phyloP scores from a whole-genome alignment of 78 protist genomes.

The Dictyostelium capitatum region DNA sequence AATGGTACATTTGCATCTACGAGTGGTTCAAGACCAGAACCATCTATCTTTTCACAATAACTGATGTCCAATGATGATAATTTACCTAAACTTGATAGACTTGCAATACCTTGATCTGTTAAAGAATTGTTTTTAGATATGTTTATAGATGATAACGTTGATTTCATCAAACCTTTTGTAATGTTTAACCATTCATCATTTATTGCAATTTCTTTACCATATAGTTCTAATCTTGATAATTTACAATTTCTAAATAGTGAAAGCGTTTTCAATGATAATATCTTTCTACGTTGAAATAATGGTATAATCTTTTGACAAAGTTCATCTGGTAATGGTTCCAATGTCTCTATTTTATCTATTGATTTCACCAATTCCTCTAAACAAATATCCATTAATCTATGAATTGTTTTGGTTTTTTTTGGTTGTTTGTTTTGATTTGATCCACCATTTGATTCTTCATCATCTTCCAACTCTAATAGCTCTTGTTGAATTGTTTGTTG shows the following conservation, averaged over 20 bases:
- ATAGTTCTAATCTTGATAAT: conserved; percentile 36
- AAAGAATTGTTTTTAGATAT: conserved; percentile 18
- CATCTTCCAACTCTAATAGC: background rate
- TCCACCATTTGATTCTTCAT: background rate
- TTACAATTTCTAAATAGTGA: conserved; percentile 48
- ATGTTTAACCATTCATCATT: conserved; percentile 65
- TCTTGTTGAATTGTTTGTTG: conserved; percentile 31
- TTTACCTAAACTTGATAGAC: background rate
- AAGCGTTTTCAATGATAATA: conserved; percentile 23
- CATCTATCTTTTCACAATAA: conserved; percentile 27
- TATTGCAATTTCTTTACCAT: conserved; percentile 35
- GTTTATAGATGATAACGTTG: conserved; percentile 19
- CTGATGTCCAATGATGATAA: conserved; percentile 36
- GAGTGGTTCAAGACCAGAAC: conserved; percentile 17
- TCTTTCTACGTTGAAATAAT: conserved; percentile 37
- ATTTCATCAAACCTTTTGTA: conserved; percentile 44
- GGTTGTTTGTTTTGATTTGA: background rate
- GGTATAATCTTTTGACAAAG: conserved; percentile 45
- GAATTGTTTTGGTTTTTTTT: conserved; percentile 19
- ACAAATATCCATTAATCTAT: conserved; percentile 47
- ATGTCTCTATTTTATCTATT: conserved; percentile 36
- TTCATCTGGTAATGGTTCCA: conserved; percentile 60
- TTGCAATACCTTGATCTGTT: conserved; percentile 56
- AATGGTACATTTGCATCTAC: conserved; percentile 33
- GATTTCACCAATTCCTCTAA: conserved; percentile 54